phyloP scores from a whole-genome alignment of 345 rosid genomes.

The Geranium rotundifolium region DNA sequence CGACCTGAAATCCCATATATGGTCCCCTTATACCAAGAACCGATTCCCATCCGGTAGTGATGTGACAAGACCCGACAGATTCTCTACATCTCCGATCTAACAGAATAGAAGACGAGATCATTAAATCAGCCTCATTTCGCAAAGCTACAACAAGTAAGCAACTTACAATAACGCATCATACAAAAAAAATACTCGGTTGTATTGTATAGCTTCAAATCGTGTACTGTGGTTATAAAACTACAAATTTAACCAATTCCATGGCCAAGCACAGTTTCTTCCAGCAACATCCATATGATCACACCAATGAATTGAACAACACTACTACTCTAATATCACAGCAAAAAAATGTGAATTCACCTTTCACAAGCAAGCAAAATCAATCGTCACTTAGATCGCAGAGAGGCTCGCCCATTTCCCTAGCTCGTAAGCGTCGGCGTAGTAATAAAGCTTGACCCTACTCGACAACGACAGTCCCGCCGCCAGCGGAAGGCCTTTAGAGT shows the following conservation, averaged over 20 bases:
- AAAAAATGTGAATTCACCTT: neutral
- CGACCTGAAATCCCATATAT: no score
- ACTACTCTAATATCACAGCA: slow-evolving; percentile 16
- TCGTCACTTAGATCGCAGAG: slow-evolving; percentile 33
- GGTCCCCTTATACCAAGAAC: no score
- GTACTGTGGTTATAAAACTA: neutral
- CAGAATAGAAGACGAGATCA: no score
- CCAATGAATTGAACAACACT: slow-evolving; percentile 7
- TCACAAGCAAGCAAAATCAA: slow-evolving; percentile 5
- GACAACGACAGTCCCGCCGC: slow-evolving; percentile 67
- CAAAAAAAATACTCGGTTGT: no score
- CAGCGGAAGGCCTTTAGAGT: slow-evolving; percentile 30
- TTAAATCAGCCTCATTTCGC: no score
- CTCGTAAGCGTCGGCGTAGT: slow-evolving; percentile 66
- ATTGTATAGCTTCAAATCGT: neutral
- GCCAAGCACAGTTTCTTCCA: neutral
- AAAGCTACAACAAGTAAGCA: no score
- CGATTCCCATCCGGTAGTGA: no score
- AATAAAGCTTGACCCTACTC: slow-evolving; percentile 56
- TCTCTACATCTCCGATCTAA: no score
- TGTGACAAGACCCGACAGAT: no score
- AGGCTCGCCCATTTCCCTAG: slow-evolving; percentile 90
- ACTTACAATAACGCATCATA: no score
- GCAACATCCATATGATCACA: neutral
- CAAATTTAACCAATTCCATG: neutral